Evolutionary conservation across 768 basidiomycete genomes (phyloP).

Genomic region (Phylloporus rhodoxanthus): DNA sequence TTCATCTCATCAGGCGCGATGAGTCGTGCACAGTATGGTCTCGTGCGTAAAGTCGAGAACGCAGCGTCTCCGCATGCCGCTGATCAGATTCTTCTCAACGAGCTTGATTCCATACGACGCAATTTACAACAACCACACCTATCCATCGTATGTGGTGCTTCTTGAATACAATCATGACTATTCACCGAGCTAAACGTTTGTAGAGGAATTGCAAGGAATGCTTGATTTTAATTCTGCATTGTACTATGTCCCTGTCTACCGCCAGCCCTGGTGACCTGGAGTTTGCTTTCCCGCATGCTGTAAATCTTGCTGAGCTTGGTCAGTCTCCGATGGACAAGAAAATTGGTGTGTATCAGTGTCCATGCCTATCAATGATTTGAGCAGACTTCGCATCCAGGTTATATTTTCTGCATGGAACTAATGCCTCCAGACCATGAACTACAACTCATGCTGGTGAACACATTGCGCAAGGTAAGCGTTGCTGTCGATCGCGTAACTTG

Average conservation of each 20-base stretch:
- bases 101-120: conserved; percentile 52
- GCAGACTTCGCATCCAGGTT: conserved; percentile 43
- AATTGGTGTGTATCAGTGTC: conserved; percentile 43
- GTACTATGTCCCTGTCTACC: conserved; percentile 46
- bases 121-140: conserved; percentile 46
- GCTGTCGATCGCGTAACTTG: not conserved
- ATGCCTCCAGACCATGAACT: conserved; percentile 68
- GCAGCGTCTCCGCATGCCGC: conserved; percentile 50
- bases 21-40: conserved; percentile 66
- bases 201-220: conserved; percentile 64
- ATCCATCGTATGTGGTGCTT: conserved; percentile 45
- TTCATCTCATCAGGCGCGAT: conserved; percentile 75
- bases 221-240: conserved; percentile 67
- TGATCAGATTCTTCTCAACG: conserved; percentile 54
- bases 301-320: conserved; percentile 72
- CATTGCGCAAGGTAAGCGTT: conserved; percentile 63
- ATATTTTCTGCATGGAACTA: conserved; percentile 68
- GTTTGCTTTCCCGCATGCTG: conserved; percentile 71
- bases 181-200: not conserved
- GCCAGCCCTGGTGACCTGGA: conserved; percentile 44
- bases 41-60: conserved; percentile 69
- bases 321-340: conserved; percentile 55
- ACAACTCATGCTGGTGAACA: conserved; percentile 80
- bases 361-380: not conserved
- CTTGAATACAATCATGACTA: not conserved